These are phyloP conservation scores for Persicaria tinctoria DNA, from an alignment of 148 eudicot species.

Conservation along the genomic window DNA sequence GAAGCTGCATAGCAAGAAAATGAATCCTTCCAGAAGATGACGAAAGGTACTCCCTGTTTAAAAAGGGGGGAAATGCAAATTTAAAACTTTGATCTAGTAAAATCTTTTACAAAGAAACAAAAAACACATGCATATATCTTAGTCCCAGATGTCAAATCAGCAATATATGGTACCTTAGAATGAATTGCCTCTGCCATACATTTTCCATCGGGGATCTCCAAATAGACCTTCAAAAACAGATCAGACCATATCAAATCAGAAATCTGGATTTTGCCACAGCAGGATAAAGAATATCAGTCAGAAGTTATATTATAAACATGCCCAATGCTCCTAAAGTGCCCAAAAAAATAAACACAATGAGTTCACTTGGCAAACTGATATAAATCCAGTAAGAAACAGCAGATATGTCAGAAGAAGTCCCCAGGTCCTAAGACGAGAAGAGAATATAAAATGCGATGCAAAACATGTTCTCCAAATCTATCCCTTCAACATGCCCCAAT, in stretches of 20 bases:
- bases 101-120: conserved; percentile 6
- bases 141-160: conserved; percentile 5
- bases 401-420: neutral
- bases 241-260: conserved; percentile 11
- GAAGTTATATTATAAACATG: conserved; percentile 2
- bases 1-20: conserved; percentile 64
- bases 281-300: neutral
- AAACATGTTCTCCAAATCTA: neutral
- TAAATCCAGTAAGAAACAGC: neutral
- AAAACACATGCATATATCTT: neutral
- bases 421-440: neutral
- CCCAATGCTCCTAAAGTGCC: neutral
- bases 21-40: conserved; percentile 73
- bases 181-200: conserved; percentile 61
- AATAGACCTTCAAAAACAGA: conserved; percentile 57
- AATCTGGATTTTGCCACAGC: neutral
- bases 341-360: neutral
- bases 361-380: neutral
- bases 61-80: neutral
- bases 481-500: neutral
- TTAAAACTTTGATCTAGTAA: neutral
- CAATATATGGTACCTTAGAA: conserved; percentile 36
- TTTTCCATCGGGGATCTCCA: conserved; percentile 83
- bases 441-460: neutral
- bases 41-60: conserved; percentile 77